Evolutionary conservation across 2,329 filamentous ascomycete genomes (phyloP), one percentile per base, ranked within the genome.

Genomic region (Neopestalotiopsis rosae): DNA sequence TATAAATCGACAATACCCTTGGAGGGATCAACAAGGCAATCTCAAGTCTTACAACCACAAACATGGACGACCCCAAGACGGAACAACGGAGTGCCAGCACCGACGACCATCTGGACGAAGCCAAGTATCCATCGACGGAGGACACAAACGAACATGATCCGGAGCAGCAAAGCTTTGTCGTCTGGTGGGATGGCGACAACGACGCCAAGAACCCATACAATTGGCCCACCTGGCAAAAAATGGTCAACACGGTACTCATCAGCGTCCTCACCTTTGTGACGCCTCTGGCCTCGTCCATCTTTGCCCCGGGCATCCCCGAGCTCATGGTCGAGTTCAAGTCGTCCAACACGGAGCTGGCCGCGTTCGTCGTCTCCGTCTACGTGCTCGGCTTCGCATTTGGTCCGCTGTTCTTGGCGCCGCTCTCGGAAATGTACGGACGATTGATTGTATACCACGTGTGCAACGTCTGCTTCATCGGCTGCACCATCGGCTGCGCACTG

Each of bases 371-470:
- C 1, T 70, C 69, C 42, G 66, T 70, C 45, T 70, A 70, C 45
- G 28, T 70, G 24, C 63, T 70, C 10, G 69, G 69, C 6, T 70
- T 70, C 28, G 69, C 69, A 10, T 71, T 69, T 38, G 89, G 89
- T 0, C 89, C 89, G 0, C 79, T 87, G 62, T 69, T 90, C 5
- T 85, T 87, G 67, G 88, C 87, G 0, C 89, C 90, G 0, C 65
- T 90, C 10, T 88, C 84, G 7, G 89, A 92, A 74, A 76, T 88
- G 7, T 89, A 86, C 72, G 88, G 88, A 28, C 84, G 88, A 2
- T 76, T 81, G 13, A 74, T 80, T n/a, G 75, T 89, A 38, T 88
- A 87, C 71, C 80, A 87, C 70, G 66, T 76, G 56, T 82, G 79
- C 74, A 86, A 86, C 68, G 42, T 79, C 10, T 73, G 81, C 10